phyloP scores from a whole-genome alignment of 1,284 basidiomycete species.

The Cryptococcus sp. region DNA sequence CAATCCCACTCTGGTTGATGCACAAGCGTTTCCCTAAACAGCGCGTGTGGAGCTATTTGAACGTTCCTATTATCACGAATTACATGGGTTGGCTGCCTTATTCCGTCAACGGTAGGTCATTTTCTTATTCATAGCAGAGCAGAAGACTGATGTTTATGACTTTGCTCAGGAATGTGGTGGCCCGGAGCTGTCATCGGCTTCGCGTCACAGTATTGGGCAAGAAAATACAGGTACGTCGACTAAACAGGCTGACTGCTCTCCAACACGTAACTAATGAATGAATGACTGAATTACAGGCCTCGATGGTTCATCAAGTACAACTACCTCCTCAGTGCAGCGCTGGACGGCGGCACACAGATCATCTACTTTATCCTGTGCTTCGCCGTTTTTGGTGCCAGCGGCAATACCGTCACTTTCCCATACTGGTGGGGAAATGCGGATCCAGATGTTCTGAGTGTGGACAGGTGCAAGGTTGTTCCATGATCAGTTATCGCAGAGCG shows the following conservation, averaged over 20 bases:
- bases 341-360: constrained; percentile 67
- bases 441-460: constrained; percentile 11
- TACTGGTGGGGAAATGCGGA: constrained; percentile 23
- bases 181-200: constrained; percentile 59
- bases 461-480: constrained; percentile 9
- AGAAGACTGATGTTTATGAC: neutral
- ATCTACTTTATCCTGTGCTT: constrained; percentile 69
- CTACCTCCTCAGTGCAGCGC: constrained; percentile 65
- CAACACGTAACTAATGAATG: too few species aligned
- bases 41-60: constrained; percentile 56
- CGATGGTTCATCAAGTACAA: constrained; percentile 65
- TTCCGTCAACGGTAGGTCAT: constrained; percentile 57
- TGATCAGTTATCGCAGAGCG: too few species aligned
- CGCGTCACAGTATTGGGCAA: constrained; percentile 58
- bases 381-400: constrained; percentile 66
- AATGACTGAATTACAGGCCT: constrained; percentile 35
- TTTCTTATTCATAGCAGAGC: neutral
- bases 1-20: constrained; percentile 59
- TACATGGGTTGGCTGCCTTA: constrained; percentile 62
- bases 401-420: constrained; percentile 30
- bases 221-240: constrained; percentile 42
- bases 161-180: constrained; percentile 43
- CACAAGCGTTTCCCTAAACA: constrained; percentile 54
- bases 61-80: constrained; percentile 58
- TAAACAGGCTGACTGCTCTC: too few species aligned